A percentile compares a stretch with the other conserved stretches of the same genome.
phyloP scores from a whole-genome alignment of 2,329 filamentous ascomycete genomes.

The Xylariaceae sp. region DNA sequence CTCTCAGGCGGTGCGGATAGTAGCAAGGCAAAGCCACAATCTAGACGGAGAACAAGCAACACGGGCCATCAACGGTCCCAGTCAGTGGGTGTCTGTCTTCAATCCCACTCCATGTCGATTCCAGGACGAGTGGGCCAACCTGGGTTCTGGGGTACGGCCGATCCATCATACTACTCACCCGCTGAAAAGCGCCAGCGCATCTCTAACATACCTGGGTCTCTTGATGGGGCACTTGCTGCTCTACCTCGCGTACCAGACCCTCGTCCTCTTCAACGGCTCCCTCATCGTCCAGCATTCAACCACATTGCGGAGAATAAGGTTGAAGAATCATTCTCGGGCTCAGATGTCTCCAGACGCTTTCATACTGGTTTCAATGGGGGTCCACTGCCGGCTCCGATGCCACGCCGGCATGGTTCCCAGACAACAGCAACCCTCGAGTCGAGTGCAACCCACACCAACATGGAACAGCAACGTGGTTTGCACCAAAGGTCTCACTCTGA shows the following conservation, averaged over 20 bases:
- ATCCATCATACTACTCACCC: conserved; percentile 11
- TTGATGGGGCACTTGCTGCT: conserved; percentile 10
- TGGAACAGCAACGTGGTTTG: conserved; percentile 11
- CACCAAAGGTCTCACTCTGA: conserved; percentile 26
- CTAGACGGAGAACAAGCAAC: conserved; percentile 19
- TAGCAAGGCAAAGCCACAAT: conserved; percentile 17
- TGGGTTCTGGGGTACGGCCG: conserved; percentile 10
- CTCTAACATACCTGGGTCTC: conserved; percentile 14
- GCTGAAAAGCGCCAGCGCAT: conserved; percentile 23
- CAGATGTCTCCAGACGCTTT: conserved; percentile 3
- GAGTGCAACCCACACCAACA: conserved; percentile 8
- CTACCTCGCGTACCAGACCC: neutral
- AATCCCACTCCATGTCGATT: conserved; percentile 16
- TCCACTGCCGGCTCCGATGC: conserved; percentile 15
- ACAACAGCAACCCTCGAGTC: conserved; percentile 14
- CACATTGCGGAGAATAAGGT: conserved; percentile 27
- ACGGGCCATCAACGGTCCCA: conserved; percentile 26
- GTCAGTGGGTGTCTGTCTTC: conserved; percentile 24
- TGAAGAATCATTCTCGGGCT: conserved; percentile 20
- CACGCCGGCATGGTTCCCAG: conserved; percentile 14
- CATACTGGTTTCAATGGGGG: too few species aligned
- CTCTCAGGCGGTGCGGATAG: conserved; percentile 28
- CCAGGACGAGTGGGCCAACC: conserved; percentile 21
- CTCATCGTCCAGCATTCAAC: conserved; percentile 25
- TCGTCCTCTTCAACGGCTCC: conserved; percentile 16